Percentiles rank a stretch among this genome's conserved stretches.
Conservation (phyloP, 331 rosid genomes). For the Prunus yedoensis region DNA sequence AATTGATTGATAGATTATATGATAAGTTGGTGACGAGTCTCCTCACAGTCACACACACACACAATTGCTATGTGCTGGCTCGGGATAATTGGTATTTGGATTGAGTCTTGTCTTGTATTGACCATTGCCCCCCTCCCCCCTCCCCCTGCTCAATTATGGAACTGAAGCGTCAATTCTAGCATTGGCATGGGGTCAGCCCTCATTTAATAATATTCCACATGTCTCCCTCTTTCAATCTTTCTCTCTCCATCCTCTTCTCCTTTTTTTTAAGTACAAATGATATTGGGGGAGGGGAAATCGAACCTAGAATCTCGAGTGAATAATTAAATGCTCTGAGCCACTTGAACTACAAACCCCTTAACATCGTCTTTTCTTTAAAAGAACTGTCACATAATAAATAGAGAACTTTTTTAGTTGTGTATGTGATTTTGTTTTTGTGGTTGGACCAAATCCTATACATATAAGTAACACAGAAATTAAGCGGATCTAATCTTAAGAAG, state of each 20-base stretch:
- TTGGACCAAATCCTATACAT: too few relatives aligned
- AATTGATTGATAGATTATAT: too few relatives aligned
- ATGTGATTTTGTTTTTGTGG: too few relatives aligned
- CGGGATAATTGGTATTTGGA: conserved; percentile 8
- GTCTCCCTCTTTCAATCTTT: too few relatives aligned
- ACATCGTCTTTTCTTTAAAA: too few relatives aligned
- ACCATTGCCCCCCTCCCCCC: neutral
- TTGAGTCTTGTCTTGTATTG: conserved; percentile 5
- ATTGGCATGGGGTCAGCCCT: neutral
- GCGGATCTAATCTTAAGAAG: too few relatives aligned
- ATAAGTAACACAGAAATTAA: neutral
- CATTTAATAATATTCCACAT: neutral
- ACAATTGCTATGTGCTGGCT: neutral
- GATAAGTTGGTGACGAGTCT: conserved; percentile 1
- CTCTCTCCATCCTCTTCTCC: too few relatives aligned
- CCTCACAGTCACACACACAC: neutral
- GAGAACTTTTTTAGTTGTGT: neutral
- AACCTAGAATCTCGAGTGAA: too few relatives aligned
- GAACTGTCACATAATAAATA: neutral
- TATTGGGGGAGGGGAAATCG: too few relatives aligned
- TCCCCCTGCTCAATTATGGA: neutral
- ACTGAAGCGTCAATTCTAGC: neutral
- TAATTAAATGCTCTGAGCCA: too few relatives aligned
- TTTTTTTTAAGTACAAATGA: too few relatives aligned
- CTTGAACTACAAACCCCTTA: too few relatives aligned